Conservation (phyloP, 2,329 filamentous ascomycete species). For the Botrytis galanthina region DNA sequence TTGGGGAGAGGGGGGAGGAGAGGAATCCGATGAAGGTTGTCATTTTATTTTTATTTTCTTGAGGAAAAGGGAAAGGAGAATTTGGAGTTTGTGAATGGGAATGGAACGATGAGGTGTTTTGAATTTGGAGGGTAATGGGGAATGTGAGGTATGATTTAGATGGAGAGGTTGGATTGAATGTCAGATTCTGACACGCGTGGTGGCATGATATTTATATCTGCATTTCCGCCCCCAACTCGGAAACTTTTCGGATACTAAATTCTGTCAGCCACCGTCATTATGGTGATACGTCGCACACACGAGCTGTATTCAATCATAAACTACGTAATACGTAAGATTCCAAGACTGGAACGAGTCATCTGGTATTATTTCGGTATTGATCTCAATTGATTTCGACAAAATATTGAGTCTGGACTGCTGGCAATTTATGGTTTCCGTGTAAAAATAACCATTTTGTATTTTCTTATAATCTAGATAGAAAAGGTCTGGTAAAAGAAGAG, state of each 20-base stretch:
- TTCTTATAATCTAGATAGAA: background rate
- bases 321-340: background rate
- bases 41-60: background rate
- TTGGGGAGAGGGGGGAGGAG: background rate
- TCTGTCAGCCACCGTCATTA: background rate
- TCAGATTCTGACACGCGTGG: background rate
- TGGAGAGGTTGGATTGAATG: background rate
- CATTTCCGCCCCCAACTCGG: background rate
- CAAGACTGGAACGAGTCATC: background rate
- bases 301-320: background rate
- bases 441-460: background rate
- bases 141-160: no score
- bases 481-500: background rate
- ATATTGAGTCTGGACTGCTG: background rate
- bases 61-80: no score
- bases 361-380: background rate
- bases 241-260: background rate
- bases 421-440: background rate
- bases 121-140: background rate
- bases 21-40: background rate
- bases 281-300: background rate
- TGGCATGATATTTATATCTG: background rate
- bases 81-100: background rate
- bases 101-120: background rate
- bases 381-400: background rate